These are phyloP conservation scores for Saccharomycopsis fibuligera DNA, from an alignment of 805 yeast genomes.

Conservation along the genomic window DNA sequence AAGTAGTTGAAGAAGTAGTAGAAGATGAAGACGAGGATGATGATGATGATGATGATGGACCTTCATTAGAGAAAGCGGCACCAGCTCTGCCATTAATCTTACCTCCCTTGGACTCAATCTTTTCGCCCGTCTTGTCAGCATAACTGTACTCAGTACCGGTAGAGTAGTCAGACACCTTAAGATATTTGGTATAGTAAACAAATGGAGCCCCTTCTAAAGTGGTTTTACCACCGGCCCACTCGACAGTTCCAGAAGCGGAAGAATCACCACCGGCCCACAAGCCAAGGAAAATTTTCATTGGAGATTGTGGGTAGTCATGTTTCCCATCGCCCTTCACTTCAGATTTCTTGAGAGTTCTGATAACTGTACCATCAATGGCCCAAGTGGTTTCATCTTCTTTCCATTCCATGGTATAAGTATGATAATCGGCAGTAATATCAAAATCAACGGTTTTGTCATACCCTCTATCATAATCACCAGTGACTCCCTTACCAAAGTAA, in stretches of 20 bases:
- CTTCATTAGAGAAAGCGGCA: conserved; percentile 5
- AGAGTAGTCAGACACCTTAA: conserved; percentile 64
- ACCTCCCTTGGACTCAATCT: conserved; percentile 12
- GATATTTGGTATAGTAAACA: conserved; percentile 52
- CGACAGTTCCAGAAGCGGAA: conserved; percentile 59
- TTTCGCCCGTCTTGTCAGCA: conserved; percentile 37
- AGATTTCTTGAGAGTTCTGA: conserved; percentile 47
- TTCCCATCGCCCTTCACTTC: conserved; percentile 35
- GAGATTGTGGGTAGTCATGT: conserved; percentile 83
- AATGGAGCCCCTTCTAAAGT: conserved; percentile 64
- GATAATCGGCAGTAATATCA: conserved; percentile 56
- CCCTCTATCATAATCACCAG: conserved; percentile 76
- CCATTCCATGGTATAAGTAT: conserved; percentile 86
- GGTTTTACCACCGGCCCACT: conserved; percentile 78
- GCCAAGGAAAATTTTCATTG: conserved; percentile 67
- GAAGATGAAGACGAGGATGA: conserved; percentile 8
- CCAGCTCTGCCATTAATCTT: conserved; percentile 15
- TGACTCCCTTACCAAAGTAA: conserved; percentile 76
- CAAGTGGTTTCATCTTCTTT: conserved; percentile 56
- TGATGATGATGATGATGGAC: conserved; percentile 4
- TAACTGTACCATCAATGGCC: conserved; percentile 62
- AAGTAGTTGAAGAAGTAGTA: conserved; percentile 2
- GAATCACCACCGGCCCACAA: conserved; percentile 84
- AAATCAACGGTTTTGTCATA: conserved; percentile 41
- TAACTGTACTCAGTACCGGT: conserved; percentile 54